Evolutionary conservation across 202 grass and related monocot species (phyloP).

Genomic region (Zoysia matrella): DNA sequence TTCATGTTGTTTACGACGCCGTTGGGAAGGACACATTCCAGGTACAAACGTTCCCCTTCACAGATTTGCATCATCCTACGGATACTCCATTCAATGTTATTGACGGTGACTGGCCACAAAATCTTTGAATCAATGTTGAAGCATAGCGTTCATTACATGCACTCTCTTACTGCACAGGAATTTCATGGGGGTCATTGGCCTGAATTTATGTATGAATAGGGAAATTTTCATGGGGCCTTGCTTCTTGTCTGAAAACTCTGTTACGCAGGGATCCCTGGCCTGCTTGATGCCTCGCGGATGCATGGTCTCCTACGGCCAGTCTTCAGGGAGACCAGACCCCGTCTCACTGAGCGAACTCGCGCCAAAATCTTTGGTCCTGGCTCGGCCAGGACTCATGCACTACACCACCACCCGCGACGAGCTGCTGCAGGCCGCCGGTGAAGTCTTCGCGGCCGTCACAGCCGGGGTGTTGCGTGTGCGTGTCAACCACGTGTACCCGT

Average conservation of each 20-base stretch:
- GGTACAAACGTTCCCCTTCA: slow-evolving; percentile 24
- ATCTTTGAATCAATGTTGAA: neutral
- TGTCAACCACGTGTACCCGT: slow-evolving; percentile 56
- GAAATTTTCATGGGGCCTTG: neutral
- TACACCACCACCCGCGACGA: slow-evolving; percentile 56
- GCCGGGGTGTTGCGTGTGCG: slow-evolving; percentile 39
- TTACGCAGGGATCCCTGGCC: slow-evolving; percentile 52
- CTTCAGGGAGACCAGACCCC: slow-evolving; percentile 56
- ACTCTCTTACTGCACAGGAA: too few species aligned
- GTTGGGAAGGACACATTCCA: slow-evolving; percentile 69
- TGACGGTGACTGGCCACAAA: slow-evolving; percentile 4
- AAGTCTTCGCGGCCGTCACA: slow-evolving; percentile 47
- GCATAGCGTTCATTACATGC: too few species aligned
- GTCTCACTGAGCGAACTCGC: slow-evolving; percentile 51
- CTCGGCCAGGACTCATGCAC: slow-evolving; percentile 59
- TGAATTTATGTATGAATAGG: neutral
- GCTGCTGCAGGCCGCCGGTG: slow-evolving; percentile 50
- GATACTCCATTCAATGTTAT: neutral
- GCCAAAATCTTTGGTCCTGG: slow-evolving; percentile 63
- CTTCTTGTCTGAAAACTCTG: slow-evolving; percentile 14
- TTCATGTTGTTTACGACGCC: slow-evolving; percentile 69
- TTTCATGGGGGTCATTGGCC: neutral
- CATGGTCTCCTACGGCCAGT: slow-evolving; percentile 70
- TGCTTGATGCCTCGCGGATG: slow-evolving; percentile 50
- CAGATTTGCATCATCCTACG: neutral